Evolutionary conservation across 495 filamentous ascomycete species (phyloP).

Genomic region (Penicillium tannophilum): DNA sequence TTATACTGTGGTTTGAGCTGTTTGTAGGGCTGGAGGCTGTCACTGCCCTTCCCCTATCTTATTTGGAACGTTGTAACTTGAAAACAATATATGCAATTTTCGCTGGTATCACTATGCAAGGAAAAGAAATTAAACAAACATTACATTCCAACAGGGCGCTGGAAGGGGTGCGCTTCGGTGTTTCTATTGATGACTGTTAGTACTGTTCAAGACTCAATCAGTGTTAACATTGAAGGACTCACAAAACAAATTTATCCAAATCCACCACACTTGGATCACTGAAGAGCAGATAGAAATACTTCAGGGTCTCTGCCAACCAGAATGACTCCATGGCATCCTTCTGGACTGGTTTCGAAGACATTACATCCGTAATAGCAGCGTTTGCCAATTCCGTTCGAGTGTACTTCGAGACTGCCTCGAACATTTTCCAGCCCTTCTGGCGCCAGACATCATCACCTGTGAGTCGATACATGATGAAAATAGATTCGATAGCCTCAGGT

Average conservation of each 20-base stretch:
- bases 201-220: neutral
- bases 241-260: constrained; percentile 83
- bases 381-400: constrained; percentile 69
- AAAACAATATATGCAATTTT: constrained; percentile 26
- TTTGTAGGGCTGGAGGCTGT: no score
- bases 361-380: constrained; percentile 76
- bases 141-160: constrained; percentile 37
- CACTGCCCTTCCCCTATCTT: no score
- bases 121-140: constrained; percentile 13
- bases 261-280: constrained; percentile 70
- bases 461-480: constrained; percentile 94
- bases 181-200: constrained; percentile 36
- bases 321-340: constrained; percentile 79
- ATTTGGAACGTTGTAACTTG: neutral
- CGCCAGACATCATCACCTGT: constrained; percentile 82
- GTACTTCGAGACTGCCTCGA: constrained; percentile 66
- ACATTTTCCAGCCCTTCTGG: constrained; percentile 90
- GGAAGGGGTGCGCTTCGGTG: constrained; percentile 59
- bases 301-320: constrained; percentile 97
- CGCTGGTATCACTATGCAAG: constrained; percentile 32
- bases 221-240: constrained; percentile 29
- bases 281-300: constrained; percentile 96
- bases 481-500: constrained; percentile 91
- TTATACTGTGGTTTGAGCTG: no score
- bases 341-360: constrained; percentile 43